Base-by-base conservation (phyloP, 208 protist genomes). In the Porcisia deanei region DNA sequence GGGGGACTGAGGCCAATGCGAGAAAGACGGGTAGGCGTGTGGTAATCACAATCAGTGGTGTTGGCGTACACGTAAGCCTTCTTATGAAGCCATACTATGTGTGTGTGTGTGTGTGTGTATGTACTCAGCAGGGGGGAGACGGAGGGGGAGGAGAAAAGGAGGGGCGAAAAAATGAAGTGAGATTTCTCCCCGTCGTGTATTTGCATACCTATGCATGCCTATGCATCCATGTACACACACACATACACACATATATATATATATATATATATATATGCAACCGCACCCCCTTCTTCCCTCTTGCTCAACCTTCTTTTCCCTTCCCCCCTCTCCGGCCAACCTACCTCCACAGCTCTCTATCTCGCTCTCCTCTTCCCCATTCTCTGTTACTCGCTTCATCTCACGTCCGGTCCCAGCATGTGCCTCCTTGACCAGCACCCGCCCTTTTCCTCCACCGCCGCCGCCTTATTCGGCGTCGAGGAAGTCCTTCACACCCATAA, bases 401-500 rank as follows among this genome's bases (percentile, higher is more conserved):
- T 25, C 58, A n/a, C 58, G 25, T 16, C 41, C 63, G 25, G 5
- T 22, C 63, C 16, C 63, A 10, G 58, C 58, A 63, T 41, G 58
- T n/a, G 25, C 16, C 58, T 34, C 30, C 34, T 63, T 63, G 9
- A 20, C 58, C 58, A 39, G n/a, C 25, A n/a, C 58, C 58, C 3
- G 9, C 58, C 58, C 20, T 14, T 14, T 9, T 39, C 65, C 39
- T 12, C 65, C 14, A 8, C 41, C 16, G 18, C 16, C 14, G 45
- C 14, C 30, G 41, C 68, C 30, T 18, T 77, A 58, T 49, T 72
- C 72, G 41, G 79, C 71, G 30, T 89, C 76, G n/a, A 94, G 80
- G 65, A 89, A 96, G 1, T 65, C 82, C 45, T 83, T 86, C 16
- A 96, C 91, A 25, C 77, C 84, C 55, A 83, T 82, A 58, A 96